These are phyloP conservation scores for Pseudogymnoascus sp. DNA, from an alignment of 2,329 filamentous ascomycete species.

Conservation along the genomic window DNA sequence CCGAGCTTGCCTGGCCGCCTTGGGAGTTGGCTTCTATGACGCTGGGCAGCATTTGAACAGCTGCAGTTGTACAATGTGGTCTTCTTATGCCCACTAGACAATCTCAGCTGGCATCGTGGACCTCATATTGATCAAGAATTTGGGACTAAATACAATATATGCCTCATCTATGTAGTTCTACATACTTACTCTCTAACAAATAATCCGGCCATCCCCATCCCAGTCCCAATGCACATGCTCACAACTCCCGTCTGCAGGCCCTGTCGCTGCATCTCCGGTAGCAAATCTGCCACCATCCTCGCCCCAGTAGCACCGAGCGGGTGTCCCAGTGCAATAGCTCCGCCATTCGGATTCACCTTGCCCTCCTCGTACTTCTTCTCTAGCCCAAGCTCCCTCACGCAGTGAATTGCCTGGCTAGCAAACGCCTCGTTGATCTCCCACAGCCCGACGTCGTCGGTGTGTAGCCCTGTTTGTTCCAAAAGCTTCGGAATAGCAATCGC, in stretches of 20 bases:
- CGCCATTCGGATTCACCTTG: constrained; percentile 83
- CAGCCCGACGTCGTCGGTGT: constrained; percentile 61
- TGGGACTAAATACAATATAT: background rate
- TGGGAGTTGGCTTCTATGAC: background rate
- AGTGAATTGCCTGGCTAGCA: constrained; percentile 60
- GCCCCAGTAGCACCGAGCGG: constrained; percentile 84
- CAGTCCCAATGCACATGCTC: constrained; percentile 82
- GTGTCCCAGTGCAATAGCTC: constrained; percentile 89
- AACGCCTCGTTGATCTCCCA: constrained; percentile 94
- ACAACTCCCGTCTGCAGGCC: constrained; percentile 72
- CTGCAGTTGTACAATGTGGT: background rate
- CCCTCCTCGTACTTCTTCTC: constrained; percentile 52
- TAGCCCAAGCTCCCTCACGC: constrained; percentile 60
- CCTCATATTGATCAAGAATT: background rate
- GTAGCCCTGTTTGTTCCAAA: constrained; percentile 58
- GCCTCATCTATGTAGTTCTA: background rate
- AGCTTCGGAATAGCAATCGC: constrained; percentile 79
- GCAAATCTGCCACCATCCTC: constrained; percentile 58
- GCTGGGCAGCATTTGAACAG: background rate
- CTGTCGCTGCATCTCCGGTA: constrained; percentile 58
- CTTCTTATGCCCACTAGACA: background rate
- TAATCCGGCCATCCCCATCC: constrained; percentile 67
- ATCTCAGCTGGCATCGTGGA: background rate
- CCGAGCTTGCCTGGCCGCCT: background rate
- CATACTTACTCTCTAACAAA: constrained; percentile 53